These are phyloP conservation scores for Grigorovia transvaalensis DNA, from an alignment of 805 yeast genomes.

Conservation along the genomic window DNA sequence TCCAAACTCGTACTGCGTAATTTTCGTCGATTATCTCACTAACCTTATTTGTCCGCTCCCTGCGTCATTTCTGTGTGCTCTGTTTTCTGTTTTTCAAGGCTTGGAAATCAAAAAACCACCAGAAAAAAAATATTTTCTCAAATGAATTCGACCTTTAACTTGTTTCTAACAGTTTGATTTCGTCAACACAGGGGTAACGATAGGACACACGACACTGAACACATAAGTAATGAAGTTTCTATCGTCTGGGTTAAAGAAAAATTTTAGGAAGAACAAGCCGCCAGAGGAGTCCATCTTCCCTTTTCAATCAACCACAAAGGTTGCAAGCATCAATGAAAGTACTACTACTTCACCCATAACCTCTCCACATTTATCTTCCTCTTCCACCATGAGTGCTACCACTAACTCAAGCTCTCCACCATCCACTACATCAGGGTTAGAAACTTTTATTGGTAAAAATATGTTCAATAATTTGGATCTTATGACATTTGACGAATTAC, in stretches of 20 bases:
- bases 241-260: neutral
- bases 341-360: slow-evolving; percentile 1
- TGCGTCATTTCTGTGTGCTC: neutral
- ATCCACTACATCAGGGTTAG: neutral
- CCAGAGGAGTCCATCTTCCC: neutral
- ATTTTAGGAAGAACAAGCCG: neutral
- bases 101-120: neutral
- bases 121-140: neutral
- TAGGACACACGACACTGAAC: neutral
- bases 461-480: neutral
- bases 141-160: neutral
- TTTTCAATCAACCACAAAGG: neutral
- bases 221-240: neutral
- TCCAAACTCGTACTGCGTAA: neutral
- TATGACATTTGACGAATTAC: slow-evolving; percentile 8
- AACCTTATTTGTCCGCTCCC: neutral
- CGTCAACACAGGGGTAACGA: neutral
- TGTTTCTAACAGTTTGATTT: neutral
- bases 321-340: neutral
- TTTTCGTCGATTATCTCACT: neutral
- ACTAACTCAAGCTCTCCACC: neutral
- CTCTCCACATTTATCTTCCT: neutral
- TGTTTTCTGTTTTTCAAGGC: neutral
- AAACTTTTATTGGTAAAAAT: neutral
- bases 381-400: neutral